These are phyloP conservation scores for Botrytis paeoniae DNA, from an alignment of 2,329 filamentous ascomycete species.

Conservation along the genomic window DNA sequence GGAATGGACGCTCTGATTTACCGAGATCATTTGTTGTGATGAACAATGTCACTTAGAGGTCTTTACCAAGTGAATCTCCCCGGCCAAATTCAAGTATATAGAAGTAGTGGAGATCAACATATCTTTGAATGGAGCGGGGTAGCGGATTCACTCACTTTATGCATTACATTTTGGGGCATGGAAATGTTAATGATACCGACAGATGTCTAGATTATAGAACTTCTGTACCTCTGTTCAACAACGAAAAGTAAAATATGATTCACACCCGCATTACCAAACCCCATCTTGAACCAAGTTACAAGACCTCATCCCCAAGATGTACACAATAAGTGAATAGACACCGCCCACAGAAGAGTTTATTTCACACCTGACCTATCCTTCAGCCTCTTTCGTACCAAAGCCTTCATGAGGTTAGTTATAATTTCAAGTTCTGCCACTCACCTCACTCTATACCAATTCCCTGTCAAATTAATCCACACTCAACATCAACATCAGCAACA, in stretches of 20 bases:
- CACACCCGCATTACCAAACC: background rate
- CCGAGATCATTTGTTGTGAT: background rate
- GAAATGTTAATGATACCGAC: background rate
- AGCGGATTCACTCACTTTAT: background rate
- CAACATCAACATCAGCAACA: background rate
- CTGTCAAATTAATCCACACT: too few relatives aligned
- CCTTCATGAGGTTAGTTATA: background rate
- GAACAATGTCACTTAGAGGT: background rate
- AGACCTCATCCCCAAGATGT: background rate
- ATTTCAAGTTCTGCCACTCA: background rate
- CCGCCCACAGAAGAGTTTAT: background rate
- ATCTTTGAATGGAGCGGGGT: background rate
- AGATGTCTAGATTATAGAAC: background rate
- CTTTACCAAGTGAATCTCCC: background rate
- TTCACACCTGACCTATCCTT: background rate
- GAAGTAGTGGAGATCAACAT: background rate
- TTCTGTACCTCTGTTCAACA: background rate
- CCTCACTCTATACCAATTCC: too few relatives aligned
- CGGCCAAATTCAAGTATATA: background rate
- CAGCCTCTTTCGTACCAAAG: rapidly evolving
- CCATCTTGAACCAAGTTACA: too few relatives aligned
- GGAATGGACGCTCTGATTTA: background rate
- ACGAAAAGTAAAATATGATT: background rate
- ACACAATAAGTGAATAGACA: background rate
- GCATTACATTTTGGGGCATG: background rate